Base-by-base conservation (phyloP, 2,329 filamentous ascomycete species). In the Calonectria henricotiae region DNA sequence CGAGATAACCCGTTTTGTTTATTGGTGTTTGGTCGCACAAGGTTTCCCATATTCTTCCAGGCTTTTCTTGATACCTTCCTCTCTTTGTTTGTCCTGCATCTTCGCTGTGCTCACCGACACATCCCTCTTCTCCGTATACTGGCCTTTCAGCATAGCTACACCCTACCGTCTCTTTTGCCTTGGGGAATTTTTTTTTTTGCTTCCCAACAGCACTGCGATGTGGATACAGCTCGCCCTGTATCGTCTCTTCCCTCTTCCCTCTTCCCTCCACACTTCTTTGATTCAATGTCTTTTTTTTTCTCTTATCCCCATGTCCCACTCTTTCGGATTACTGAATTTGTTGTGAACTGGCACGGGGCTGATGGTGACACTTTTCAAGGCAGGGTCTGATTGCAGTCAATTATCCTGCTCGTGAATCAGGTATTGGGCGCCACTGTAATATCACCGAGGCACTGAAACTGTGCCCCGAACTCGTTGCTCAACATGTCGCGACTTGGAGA, bases 361-460 rank as follows among this genome's bases (percentile, higher is more conserved):
- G 30, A 49, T 71, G 20, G 67, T 79, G 62, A 78, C 74, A 65
- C 17, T 27, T 25, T 25, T 51, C 9, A 75, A 91, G 93, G 93
- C 93, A 97, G 82, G 94, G 93, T 9, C 87, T 99, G 27, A 99
- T 99, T 79, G 96, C 96, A 3, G 91, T 99, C 82, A 99, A 99
- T 84, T 99, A 99, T 79, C 91, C 96, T 2, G 95, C 96, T 5
- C 91, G 96, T 17, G 88, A 89, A 9, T 95, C 90, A 77, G 95
- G 94, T 2, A 91, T 99, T 65, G 92, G 87, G 51, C 87, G 96
- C 39, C 94, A 97, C 83, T 91, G 96, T 73, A 93, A 91, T 9
- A 88, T 94, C 47, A 86, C 87, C 4, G 96, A 98, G 78, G 96
- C 96, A 20, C 92, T 91, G 82, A 96, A 96, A 81, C 86, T 94